Evolutionary conservation across 345 rosid species (phyloP), one percentile per base, ranked within the genome.

Genomic region (Moringa oleifera): DNA sequence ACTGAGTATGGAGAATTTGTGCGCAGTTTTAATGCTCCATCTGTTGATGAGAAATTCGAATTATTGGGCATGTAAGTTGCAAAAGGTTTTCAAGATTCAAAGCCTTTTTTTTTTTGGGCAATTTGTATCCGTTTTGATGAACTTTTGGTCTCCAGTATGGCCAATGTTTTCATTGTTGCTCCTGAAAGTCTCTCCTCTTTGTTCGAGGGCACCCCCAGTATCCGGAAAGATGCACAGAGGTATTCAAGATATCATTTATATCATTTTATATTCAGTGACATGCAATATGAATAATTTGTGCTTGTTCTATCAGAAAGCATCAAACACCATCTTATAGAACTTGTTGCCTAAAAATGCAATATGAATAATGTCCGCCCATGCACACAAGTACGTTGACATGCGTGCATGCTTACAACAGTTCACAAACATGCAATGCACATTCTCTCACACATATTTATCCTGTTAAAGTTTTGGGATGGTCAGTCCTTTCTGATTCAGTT

Each of bases 21-120:
- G 51, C 88, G 84, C 51, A 78, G 90, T 69, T 95, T 95, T 65
- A 76, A 79, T 75, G 91, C 97, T 69, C 97, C 97, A 47, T 64
- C 96, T 33, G 88, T 91, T 65, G 99, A 91, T 53, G 97, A 94
- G 81, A 94, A 94, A 75, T 94, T 94, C 69, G 97, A 94, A 78
- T 80, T 81, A 68, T 75, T 90, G 79, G 95, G 92, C 72, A 90
- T 90, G 99, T 90, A 79, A 84, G 87, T 75, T 68, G 21, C 58
- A 33, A 20, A 23, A 50, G 1, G 10, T 69, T 24, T 57, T 5
- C 55, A 16, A 31, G 25, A 25, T 41, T 31, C 33, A 20, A 33
- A n/a, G 55, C 25, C 47, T 25, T 15, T 6, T 23, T 55, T 62
- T 23, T 19, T n/a, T n/a, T n/a, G n/a, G 25, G 69, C 49, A n/a